phyloP scores from a whole-genome alignment of 2,329 filamentous ascomycete genomes.

The Colletotrichum godetiae region DNA sequence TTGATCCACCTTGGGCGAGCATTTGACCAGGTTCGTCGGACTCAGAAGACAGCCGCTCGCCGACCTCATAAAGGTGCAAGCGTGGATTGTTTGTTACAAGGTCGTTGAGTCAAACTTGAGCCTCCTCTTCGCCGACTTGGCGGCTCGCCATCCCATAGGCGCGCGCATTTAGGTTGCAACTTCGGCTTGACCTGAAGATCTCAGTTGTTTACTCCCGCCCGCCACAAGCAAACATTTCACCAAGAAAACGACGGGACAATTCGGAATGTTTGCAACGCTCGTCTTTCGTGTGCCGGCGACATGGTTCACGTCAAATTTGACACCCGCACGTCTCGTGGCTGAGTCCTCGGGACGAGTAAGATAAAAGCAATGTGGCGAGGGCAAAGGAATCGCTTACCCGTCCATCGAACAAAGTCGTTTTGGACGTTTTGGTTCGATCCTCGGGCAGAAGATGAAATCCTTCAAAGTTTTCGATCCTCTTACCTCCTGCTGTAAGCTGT shows the following conservation, averaged over 20 bases:
- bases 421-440: constrained; percentile 28
- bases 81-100: not conserved
- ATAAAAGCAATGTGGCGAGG: constrained; percentile 5
- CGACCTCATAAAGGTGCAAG: not conserved
- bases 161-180: not conserved
- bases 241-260: not conserved
- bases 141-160: not conserved
- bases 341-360: not conserved
- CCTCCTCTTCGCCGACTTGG: not conserved
- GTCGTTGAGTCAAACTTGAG: too few species aligned
- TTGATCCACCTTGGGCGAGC: too few species aligned
- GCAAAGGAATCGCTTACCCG: not conserved
- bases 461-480: constrained; percentile 4
- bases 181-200: not conserved
- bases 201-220: too few species aligned
- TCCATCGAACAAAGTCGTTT: not conserved
- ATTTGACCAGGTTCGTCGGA: not conserved
- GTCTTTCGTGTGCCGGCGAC: constrained; percentile 4
- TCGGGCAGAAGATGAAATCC: constrained; percentile 34
- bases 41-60: not conserved
- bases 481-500: not conserved
- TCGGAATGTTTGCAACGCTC: not conserved
- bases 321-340: constrained; percentile 16
- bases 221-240: not conserved
- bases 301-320: constrained; percentile 26